Evolutionary conservation across 2,329 filamentous ascomycete species (phyloP), one percentile per base, ranked within the genome.

Genomic region (Paraconiothyrium brasiliense): DNA sequence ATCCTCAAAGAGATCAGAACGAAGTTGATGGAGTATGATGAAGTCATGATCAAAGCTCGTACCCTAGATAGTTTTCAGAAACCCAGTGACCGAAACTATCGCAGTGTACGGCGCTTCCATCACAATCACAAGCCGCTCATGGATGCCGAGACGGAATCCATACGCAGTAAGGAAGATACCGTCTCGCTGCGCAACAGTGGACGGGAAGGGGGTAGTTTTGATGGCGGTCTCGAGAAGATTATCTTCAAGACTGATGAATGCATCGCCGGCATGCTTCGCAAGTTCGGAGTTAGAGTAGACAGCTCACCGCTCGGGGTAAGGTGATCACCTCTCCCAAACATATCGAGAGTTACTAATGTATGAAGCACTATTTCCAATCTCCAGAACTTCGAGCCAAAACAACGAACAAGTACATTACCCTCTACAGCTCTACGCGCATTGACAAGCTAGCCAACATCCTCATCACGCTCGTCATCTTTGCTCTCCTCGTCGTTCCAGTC

Each of bases 381-480:
- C 76, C 74, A 3, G 77, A 81, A 59, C 70, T 80, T 4, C 67
- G 73, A 10, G 71, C 67, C 0, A 81, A 81, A 58, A 80, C 79
- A 0, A 60, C 60, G 1, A 73, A 79, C 59, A 60, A 69, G 2
- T 57, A 70, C 44, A 69, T 81, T 50, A 71, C 74, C 43, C 76
- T 77, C 54, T 82, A 80, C 68, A 75, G 74, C 44, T 69, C 74
- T 10, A 62, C 69, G 0, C 73, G 79, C 20, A 75, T 82, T 30
- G 78, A 81, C 58, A 73, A 68, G 10, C 70, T 82, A 24, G 78
- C 80, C 57, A 80, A 79, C 58, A 63, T 79, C 14, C 72, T 82
- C 60, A 81, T 82, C 63, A 81, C 79, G 0, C 60, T 76, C n/a
- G 69, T 81, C 20, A 81, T 82, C 50, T 81, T 81, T 67, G 70